Percentiles rank a stretch among this genome's conserved stretches.
Conservation (phyloP, 805 yeast species). For the Kuraishia cidri region DNA sequence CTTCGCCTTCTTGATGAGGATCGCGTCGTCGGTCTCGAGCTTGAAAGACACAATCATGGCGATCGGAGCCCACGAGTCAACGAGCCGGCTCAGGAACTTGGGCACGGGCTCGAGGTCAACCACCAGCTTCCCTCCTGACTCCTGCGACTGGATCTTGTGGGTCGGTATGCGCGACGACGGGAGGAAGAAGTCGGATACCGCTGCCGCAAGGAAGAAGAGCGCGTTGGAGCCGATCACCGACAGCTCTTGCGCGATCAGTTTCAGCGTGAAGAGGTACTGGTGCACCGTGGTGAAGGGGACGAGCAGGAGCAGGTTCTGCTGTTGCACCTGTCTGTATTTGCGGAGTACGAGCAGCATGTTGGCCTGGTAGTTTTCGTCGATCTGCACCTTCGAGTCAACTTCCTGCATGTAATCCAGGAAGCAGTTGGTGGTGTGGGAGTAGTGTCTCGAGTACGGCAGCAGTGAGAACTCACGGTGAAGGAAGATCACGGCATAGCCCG, state of each 20-base stretch:
- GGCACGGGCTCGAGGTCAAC: conserved; percentile 95
- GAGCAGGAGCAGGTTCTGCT: conserved; percentile 43
- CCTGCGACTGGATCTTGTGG: conserved; percentile 88
- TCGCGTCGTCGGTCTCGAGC: conserved; percentile 74
- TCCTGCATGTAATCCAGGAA: conserved; percentile 75
- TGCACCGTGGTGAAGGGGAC: conserved; percentile 93
- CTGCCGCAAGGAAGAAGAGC: conserved; percentile 88
- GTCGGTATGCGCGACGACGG: conserved; percentile 82
- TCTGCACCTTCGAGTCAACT: conserved; percentile 44
- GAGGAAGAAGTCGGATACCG: conserved; percentile 92
- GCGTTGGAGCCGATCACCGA: conserved; percentile 47
- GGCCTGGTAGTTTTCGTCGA: conserved; percentile 49
- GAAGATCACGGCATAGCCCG: conserved; percentile 88
- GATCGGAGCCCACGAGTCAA: conserved; percentile 89
- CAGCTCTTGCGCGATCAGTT: conserved; percentile 52
- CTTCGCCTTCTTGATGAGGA: conserved; percentile 66
- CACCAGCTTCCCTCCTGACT: conserved; percentile 63
- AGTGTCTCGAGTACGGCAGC: conserved; percentile 87
- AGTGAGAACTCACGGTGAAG: conserved; percentile 88
- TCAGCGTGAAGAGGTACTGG: conserved; percentile 83
- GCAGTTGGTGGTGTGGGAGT: conserved; percentile 75
- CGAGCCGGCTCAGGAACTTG: conserved; percentile 79
- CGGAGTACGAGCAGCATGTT: conserved; percentile 52
- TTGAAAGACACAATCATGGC: conserved; percentile 95
- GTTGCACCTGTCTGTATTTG: conserved; percentile 44